Evolutionary conservation across 2,329 filamentous ascomycete genomes (phyloP).

Genomic region (Trichoderma sp.): DNA sequence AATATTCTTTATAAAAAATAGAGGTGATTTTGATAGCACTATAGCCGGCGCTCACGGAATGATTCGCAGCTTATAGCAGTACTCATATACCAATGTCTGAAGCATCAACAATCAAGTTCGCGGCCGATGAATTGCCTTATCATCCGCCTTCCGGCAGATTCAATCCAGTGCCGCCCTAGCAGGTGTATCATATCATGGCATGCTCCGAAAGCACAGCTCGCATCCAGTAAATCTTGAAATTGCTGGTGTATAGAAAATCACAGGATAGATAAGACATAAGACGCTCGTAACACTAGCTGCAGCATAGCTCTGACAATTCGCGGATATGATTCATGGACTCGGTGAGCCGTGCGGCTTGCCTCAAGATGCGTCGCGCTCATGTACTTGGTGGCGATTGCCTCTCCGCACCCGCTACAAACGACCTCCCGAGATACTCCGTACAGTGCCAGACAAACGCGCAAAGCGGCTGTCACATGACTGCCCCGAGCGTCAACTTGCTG

Average conservation of each 20-base stretch:
- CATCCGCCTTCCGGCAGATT: neutral
- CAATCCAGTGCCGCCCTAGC: neutral
- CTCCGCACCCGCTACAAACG: neutral
- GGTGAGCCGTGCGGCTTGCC: neutral
- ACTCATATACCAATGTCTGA: neutral
- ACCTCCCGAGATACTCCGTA: conserved; percentile 22
- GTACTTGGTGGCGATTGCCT: neutral
- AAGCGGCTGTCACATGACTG: conserved; percentile 6
- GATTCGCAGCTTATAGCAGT: neutral
- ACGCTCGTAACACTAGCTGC: neutral
- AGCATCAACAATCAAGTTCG: neutral
- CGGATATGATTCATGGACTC: neutral
- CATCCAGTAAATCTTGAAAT: neutral
- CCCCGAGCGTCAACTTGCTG: neutral
- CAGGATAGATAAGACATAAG: neutral
- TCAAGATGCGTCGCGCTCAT: neutral
- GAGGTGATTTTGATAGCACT: neutral
- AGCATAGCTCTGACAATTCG: neutral
- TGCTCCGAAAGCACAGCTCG: neutral
- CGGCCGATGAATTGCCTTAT: neutral
- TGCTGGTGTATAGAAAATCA: neutral
- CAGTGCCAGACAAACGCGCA: neutral
- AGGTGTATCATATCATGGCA: neutral
- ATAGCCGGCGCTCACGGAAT: neutral
- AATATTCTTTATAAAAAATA: neutral